These are phyloP conservation scores for Viola odorata DNA, from an alignment of 345 rosid genomes.

Conservation along the genomic window DNA sequence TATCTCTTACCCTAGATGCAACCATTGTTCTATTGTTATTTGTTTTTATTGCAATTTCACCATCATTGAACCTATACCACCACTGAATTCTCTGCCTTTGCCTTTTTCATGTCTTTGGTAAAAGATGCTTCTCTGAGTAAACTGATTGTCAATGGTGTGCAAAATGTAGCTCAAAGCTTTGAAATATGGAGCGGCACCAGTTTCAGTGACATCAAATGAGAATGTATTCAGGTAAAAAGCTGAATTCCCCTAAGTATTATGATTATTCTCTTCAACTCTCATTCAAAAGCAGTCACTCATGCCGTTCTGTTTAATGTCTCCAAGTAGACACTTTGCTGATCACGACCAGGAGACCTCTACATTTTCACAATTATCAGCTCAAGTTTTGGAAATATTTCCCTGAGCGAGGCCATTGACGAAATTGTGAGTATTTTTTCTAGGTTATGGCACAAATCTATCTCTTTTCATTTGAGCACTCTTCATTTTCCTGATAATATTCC, in stretches of 20 bases:
- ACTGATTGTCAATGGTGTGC: background rate
- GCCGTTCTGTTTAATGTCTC: background rate
- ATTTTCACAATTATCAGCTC: slow-evolving; percentile 37
- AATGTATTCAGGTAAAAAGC: slow-evolving; percentile 35
- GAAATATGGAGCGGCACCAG: slow-evolving; percentile 62
- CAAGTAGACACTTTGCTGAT: slow-evolving; percentile 30
- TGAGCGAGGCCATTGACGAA: slow-evolving; percentile 53
- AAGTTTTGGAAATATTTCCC: slow-evolving; percentile 41
- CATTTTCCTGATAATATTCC: background rate
- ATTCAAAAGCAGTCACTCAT: slow-evolving; percentile 2
- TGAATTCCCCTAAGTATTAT: background rate
- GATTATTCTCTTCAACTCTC: background rate
- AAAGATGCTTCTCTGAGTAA: background rate
- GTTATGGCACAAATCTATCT: slow-evolving; percentile 3
- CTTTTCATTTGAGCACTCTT: background rate
- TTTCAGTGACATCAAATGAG: slow-evolving; percentile 28
- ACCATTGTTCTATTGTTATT: too few relatives aligned
- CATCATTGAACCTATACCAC: too few relatives aligned
- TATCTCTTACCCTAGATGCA: too few relatives aligned
- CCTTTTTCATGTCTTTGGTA: background rate
- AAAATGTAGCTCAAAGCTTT: slow-evolving; percentile 62
- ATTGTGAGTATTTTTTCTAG: slow-evolving; percentile 38
- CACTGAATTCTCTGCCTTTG: background rate
- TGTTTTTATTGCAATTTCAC: too few relatives aligned
- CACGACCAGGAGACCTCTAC: slow-evolving; percentile 26